Evolutionary conservation across 1,284 basidiomycete species (phyloP).

Genomic region (Melampsora larici-populina): DNA sequence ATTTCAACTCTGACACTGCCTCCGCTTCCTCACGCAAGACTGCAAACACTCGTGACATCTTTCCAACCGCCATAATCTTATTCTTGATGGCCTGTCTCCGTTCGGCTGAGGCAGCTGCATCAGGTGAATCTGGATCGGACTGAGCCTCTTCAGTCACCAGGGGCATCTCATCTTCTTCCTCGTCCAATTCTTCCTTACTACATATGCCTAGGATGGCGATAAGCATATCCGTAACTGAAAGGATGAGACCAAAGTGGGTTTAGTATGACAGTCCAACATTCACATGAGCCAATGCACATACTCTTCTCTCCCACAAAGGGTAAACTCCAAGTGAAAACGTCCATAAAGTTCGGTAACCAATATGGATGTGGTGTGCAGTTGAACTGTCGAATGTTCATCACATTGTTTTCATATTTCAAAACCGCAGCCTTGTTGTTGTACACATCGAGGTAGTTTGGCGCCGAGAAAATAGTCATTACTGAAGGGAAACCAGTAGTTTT

Average conservation of each 20-base stretch:
- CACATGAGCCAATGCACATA: constrained; percentile 55
- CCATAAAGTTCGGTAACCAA: constrained; percentile 98
- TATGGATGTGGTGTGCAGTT: constrained; percentile 94
- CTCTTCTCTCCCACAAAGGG: constrained; percentile 98
- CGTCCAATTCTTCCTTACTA: constrained; percentile 88
- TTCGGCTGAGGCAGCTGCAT: constrained; percentile 64
- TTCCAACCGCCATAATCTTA: constrained; percentile 96
- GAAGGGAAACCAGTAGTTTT: constrained; percentile 84
- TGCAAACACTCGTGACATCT: constrained; percentile 94
- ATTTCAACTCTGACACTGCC: constrained; percentile 94
- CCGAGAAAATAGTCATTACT: constrained; percentile 94
- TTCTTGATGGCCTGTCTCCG: constrained; percentile 85
- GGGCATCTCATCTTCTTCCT: constrained; percentile 67
- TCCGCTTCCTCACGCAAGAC: constrained; percentile 97
- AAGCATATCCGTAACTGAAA: constrained; percentile 85
- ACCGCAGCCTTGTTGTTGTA: constrained; percentile 97
- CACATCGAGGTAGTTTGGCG: constrained; percentile 91
- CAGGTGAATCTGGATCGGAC: constrained; percentile 34
- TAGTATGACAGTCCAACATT: constrained; percentile 6
- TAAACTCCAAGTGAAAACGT: constrained; percentile 97
- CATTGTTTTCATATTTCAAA: constrained; percentile 92
- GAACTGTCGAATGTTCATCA: constrained; percentile 91
- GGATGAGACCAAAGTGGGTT: constrained; percentile 11
- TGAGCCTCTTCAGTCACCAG: constrained; percentile 49
- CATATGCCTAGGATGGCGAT: constrained; percentile 90